Percentiles rank a stretch among this genome's conserved stretches.
These are phyloP conservation scores for Coelastrella sp. DNA, from an alignment of 139 green algal species.

Conservation along the genomic window DNA sequence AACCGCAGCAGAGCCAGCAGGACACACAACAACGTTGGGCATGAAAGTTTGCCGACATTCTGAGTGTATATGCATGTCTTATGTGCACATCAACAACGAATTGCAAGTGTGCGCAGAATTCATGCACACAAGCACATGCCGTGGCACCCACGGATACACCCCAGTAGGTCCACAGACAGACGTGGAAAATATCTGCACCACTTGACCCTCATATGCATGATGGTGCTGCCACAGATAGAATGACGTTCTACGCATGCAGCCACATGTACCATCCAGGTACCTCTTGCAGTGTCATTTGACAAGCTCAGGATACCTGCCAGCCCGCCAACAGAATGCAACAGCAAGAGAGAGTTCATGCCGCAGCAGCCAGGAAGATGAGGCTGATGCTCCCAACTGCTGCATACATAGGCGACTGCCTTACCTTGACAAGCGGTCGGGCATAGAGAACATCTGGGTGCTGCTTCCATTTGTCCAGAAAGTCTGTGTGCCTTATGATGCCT, in stretches of 20 bases:
- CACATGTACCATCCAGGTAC: background rate
- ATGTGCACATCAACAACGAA: background rate
- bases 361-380: background rate
- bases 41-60: background rate
- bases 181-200: too few relatives aligned
- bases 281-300: too few relatives aligned
- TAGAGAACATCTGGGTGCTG: slow-evolving; percentile 81
- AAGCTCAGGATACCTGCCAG: too few relatives aligned
- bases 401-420: background rate
- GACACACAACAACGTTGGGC: background rate
- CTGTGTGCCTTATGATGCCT: slow-evolving; percentile 61
- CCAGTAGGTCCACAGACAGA: too few relatives aligned
- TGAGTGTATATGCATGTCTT: too few relatives aligned
- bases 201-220: too few relatives aligned
- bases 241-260: background rate
- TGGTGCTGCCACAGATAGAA: background rate
- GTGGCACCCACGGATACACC: too few relatives aligned
- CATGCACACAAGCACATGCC: background rate
- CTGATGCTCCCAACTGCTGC: background rate
- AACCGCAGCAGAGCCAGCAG: background rate
- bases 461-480: slow-evolving; percentile 74
- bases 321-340: background rate
- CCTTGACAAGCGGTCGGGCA: slow-evolving; percentile 74
- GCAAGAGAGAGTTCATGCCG: too few relatives aligned
- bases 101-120: background rate